Base-by-base conservation (phyloP, 2,329 filamentous ascomycete species). In the Sporothrix sp. region DNA sequence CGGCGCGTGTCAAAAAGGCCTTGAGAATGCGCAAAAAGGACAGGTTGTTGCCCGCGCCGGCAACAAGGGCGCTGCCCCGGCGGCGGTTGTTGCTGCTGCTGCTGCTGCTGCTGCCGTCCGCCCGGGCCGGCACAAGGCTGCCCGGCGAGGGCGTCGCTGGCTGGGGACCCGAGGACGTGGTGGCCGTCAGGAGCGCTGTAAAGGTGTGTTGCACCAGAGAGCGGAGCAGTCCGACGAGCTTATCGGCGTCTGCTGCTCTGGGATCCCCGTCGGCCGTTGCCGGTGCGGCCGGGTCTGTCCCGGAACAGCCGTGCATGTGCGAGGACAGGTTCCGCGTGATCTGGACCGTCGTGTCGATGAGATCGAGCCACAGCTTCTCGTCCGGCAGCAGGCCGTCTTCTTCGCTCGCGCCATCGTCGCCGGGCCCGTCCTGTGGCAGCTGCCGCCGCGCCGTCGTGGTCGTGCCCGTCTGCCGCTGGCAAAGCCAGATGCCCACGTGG, bases 401-500 rank as follows among this genome's bases (percentile, higher is more conserved):
- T 65, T 58, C 5, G 75, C 53, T 66, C 78, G 65, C 66, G 78
- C 57, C 81, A 71, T 45, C 78, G 66, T 4, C 46, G 20, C 76
- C 67, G 18, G 67, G 65, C 56, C 21, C 35, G 33, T 36, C 27
- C 27, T 23, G n/a, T n/a, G n/a, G n/a, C n/a, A n/a, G n/a, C n/a
- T n/a, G n/a, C n/a, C n/a, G n/a, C n/a, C 78, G 65, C 66, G 78
- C 57, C 81, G 71, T 45, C 78, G 66, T 4, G 43, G 20, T 77
- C 67, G 18, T 67, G 65, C 56, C 21, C 35, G 33, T 87, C 63
- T 95, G 88, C 1, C 84, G 81, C 66, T 94, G 87, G 59, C 93
- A 97, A 11, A 98, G 72, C 93, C 93, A 98, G 46, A 95, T 91
- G 13, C 94, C 93, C 1, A 98, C 87, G 56, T 89, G 84, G 1